Base-by-base conservation (phyloP, 768 basidiomycete species). In the Amanita phalloides region DNA sequence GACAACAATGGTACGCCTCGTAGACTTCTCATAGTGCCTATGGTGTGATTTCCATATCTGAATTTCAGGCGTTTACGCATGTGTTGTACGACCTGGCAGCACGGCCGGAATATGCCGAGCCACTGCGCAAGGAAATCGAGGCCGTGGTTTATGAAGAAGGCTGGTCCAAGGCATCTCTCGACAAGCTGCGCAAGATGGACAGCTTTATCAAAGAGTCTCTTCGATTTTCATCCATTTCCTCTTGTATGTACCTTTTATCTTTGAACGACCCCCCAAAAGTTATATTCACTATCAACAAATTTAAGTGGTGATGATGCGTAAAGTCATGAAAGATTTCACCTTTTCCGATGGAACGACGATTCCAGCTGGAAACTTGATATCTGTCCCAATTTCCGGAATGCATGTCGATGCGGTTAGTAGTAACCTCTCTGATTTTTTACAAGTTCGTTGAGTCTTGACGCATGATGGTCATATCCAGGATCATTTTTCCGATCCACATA, bases 51-150 rank as follows among this genome's bases (percentile, higher is more conserved):
- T 17, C 1, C 25, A 36, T 23, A 14, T 28, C 5, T 37, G 13
- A 13, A 13, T n/a, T 30, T 25, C 44, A 75, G 72, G 66, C 63
- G 3, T 66, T 74, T 21, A 67, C 63, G 0, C 61, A 67, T 13
- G 67, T 68, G 0, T 49, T 75, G 1, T 70, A 63, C 43, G 56
- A 72, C 17, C 58, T 77, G 4, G 69, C 70, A 13, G 58, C 63
- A 1, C 50, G 61, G 20, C 68, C 71, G 1, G 56, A 67, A 11
- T 66, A 68, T 42, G 50, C 64, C 1, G 49, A 59, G 6, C 60
- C 65, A 3, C 41, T 79, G 3, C 67, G 76, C 0, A 67, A 72
- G 48, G 77, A 80, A 57, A 62, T 75, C 4, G 70, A 72, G 28
- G 47, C 56, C 1, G 66, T 71, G 3, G 48, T 73, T 10, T 47